Conservation (phyloP, 345 rosid species). For the Zanthoxylum bungeanum region DNA sequence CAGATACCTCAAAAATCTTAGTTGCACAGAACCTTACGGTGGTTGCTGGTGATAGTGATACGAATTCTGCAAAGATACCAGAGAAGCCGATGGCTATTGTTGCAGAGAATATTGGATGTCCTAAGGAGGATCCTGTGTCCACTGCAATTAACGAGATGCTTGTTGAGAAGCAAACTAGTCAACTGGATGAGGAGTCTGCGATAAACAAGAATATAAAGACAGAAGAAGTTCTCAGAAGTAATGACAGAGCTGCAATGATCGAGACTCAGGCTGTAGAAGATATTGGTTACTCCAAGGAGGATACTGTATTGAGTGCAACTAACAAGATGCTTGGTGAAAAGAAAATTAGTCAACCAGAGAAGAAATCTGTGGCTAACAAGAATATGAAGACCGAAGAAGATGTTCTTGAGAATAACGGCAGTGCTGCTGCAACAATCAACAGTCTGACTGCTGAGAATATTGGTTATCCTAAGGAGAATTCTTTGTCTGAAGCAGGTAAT, state of each 20-base stretch:
- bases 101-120: constrained; percentile 36
- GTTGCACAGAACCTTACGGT: constrained; percentile 30
- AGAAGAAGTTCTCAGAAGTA: constrained; percentile 11
- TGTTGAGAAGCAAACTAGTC: constrained; percentile 15
- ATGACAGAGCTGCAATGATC: constrained; percentile 5
- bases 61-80: constrained; percentile 11
- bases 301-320: constrained; percentile 15
- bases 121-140: constrained; percentile 20
- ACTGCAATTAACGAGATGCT: constrained; percentile 16
- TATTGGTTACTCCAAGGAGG: constrained; percentile 26
- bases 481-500: constrained; percentile 13
- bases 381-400: too few relatives aligned
- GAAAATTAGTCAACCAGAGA: constrained; percentile 8
- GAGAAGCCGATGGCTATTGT: constrained; percentile 22
- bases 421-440: too few relatives aligned
- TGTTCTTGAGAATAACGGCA: too few relatives aligned
- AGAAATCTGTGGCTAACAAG: constrained; percentile 16
- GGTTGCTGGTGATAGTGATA: background rate
- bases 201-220: background rate
- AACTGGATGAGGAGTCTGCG: constrained; percentile 20
- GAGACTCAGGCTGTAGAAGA: constrained; percentile 25
- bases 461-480: constrained; percentile 22
- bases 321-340: constrained; percentile 18
- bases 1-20: constrained; percentile 16
- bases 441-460: too few relatives aligned